Base-by-base conservation (phyloP, 2,329 filamentous ascomycete species). In the Penicillium sp. region DNA sequence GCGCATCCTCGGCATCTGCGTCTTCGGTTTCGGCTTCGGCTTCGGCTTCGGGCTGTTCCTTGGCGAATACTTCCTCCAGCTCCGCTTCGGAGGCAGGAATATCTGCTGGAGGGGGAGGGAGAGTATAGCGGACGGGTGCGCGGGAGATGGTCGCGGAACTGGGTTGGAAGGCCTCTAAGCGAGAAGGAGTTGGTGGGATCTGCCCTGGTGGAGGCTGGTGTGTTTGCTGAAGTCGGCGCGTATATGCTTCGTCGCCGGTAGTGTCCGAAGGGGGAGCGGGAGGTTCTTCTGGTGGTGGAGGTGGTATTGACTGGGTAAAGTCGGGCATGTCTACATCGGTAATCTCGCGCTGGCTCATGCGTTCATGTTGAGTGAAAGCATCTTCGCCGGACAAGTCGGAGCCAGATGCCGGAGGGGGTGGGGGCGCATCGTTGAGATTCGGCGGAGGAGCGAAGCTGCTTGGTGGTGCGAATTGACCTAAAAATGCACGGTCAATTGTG, bases 71-170 rank as follows among this genome's bases (percentile, higher is more conserved):
- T 56, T 76, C 74, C 62, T 82, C 79, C 43, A 82, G 70, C 62
- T 82, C 76, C 35, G 81, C 78, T 66, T 82, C 77, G 7, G 82
- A 79, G 7, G 79, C 74, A 18, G 80, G 78, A n/a, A 82, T 73
- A 42, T 81, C 79, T 55, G 76, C 75, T 27, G 82, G 79, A 9
- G 81, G 74, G 11, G 79, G 74, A 3, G 81, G 81, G 37, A 81
- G 69, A 54, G 77, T 80, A 72, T 96, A 96, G 60, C 87, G 87
- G 11, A 96, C 84, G 1, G 92, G 90, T 0, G 89, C 87, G 41
- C 88, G 84, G 41, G 90, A 89, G 69, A 95, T 93, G 7, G 85
- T 87, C 11, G 82, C 78, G n/a, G 79, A 68, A 41, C 70, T 64
- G 23, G 72, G 68, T 44, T 77, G 72, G 37, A 77, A 65, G 4